Evolutionary conservation across 495 filamentous ascomycete species (phyloP).

Genomic region (Pyronema domesticum): DNA sequence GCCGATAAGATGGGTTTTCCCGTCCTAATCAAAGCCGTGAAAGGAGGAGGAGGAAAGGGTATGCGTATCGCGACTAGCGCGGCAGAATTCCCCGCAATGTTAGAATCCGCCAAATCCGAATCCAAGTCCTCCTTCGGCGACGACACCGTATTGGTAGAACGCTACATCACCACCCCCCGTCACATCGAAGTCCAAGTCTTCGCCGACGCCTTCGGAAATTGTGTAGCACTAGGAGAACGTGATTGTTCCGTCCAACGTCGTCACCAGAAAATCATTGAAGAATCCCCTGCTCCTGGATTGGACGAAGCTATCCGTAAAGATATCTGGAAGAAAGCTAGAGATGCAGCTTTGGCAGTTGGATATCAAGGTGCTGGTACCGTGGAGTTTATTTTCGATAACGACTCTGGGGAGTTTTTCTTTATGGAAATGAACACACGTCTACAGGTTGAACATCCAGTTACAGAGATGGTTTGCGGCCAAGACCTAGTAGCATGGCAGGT

Average conservation of each 20-base stretch:
- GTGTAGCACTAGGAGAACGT: constrained; percentile 65
- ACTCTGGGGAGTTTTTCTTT: constrained; percentile 85
- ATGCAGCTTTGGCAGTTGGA: constrained; percentile 75
- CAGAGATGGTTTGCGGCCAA: constrained; percentile 87
- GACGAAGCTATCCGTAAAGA: constrained; percentile 63
- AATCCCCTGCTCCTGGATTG: constrained; percentile 80
- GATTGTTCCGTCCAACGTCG: constrained; percentile 76
- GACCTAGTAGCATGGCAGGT: constrained; percentile 96
- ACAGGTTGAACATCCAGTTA: constrained; percentile 95
- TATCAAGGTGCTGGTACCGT: constrained; percentile 96
- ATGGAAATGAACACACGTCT: constrained; percentile 99
- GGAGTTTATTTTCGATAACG: constrained; percentile 97
- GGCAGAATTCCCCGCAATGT: constrained; percentile 60
- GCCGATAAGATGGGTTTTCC: constrained; percentile 76
- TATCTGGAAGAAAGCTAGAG: constrained; percentile 82
- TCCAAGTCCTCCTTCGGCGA: constrained; percentile 84
- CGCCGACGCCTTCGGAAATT: constrained; percentile 75
- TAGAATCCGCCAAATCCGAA: constrained; percentile 78
- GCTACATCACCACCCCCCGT: constrained; percentile 82
- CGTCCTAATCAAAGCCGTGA: constrained; percentile 91
- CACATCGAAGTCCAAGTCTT: constrained; percentile 98
- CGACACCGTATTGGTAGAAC: constrained; percentile 91
- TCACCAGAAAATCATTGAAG: constrained; percentile 95
- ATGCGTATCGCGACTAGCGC: constrained; percentile 78
- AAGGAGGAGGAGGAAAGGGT: constrained; percentile 93